Evolutionary conservation across 257 asterid genomes (phyloP), one percentile per base, ranked within the genome.

Genomic region (Marsdenia floribunda): DNA sequence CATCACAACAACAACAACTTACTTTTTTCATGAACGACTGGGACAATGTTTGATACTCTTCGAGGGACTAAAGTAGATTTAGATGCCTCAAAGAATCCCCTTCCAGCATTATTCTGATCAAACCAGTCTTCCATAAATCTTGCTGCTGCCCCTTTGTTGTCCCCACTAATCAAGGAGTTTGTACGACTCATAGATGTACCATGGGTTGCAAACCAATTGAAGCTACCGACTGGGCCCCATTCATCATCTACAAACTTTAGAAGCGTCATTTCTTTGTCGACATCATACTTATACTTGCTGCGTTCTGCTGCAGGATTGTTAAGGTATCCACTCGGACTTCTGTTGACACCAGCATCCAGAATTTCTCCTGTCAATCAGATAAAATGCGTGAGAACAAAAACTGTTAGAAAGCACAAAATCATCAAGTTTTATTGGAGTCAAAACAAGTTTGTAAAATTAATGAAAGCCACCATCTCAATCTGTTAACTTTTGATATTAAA

Each of bases 211-310:
- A 95, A 95, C 99, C 99, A 95, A 80, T 89, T 95, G 86, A 92
- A 95, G 87, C 98, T 90, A 75, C 99, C 99, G n/a, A 95, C 90
- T 66, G 99, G 93, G 22, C 99, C 99, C 98, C 97, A 92, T 75
- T 90, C 93, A 78, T 90, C 90, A 73, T 90, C 98, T 33, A 83
- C 89, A 80, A 92, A 95, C 88, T 92, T 95, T 85, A 95, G 71
- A 66, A 95, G 94, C 74, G 97, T 90, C 99, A 95, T 92, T 70
- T 90, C 96, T 71, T 89, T 92, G 81, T 95, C 99, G 71, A 89
- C 93, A 42, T 95, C 88, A 79, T 90, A 92, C 85, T 88, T 86
- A 75, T 95, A 95, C 80, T 95, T 90, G 70, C 84, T 77, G 73
- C 99, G 98, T 78, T 95, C 99, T 67, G 87, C 80, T 54, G 96